Evolutionary conservation across 2,329 filamentous ascomycete genomes (phyloP).

Genomic region (Alternaria rosae): DNA sequence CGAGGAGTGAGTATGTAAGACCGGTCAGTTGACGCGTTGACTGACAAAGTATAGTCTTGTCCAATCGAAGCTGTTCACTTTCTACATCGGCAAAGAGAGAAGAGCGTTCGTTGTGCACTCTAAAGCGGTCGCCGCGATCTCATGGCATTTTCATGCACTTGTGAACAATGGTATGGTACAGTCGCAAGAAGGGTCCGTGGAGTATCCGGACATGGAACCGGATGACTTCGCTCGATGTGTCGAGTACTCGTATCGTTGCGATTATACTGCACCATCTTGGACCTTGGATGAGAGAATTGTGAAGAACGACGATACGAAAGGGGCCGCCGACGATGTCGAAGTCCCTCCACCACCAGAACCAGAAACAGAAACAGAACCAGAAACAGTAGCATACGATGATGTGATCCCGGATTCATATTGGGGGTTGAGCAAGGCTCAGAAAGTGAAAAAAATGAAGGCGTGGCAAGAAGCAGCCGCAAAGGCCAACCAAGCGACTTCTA

Average conservation of each 20-base stretch:
- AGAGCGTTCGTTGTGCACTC: conserved; percentile 28
- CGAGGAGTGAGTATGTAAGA: conserved; percentile 10
- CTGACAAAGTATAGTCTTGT: conserved; percentile 15
- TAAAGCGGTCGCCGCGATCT: conserved; percentile 27
- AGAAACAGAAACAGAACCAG: too few species aligned
- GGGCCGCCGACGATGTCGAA: not conserved
- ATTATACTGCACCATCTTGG: conserved; percentile 30
- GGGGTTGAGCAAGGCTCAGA: too few species aligned
- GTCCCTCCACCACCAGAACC: too few species aligned
- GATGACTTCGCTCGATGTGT: conserved; percentile 38
- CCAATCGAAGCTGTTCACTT: conserved; percentile 33
- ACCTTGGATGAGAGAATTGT: not conserved
- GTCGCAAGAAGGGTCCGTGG: conserved; percentile 19
- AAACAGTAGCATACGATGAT: too few species aligned
- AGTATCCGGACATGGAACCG: conserved; percentile 24
- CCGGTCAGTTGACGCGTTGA: not conserved
- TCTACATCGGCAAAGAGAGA: conserved; percentile 30
- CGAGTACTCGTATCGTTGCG: conserved; percentile 35
- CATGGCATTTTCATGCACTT: conserved; percentile 24
- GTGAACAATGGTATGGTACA: conserved; percentile 34
- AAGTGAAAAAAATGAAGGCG: too few species aligned
- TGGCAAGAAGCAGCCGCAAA: too few species aligned
- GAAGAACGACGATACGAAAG: not conserved
- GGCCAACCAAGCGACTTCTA: not conserved
- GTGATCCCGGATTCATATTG: too few species aligned